Base-by-base conservation (phyloP, 2,329 filamentous ascomycete genomes). In the Acrodontium crateriforme region DNA sequence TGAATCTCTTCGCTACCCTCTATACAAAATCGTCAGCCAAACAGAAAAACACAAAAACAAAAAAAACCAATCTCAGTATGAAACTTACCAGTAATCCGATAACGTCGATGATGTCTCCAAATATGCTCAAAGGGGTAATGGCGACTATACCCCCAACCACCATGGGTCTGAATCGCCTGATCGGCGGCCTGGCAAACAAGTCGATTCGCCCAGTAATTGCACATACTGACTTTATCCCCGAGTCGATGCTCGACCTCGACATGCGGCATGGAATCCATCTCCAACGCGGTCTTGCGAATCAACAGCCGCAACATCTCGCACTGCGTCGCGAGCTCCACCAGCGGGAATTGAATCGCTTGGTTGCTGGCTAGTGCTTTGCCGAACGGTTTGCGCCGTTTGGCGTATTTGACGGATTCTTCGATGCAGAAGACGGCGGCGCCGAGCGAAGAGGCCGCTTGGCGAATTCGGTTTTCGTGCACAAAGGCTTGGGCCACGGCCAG, bases 1-100 rank as follows among this genome's bases (percentile, higher is more conserved):
- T 75, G 70, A 28, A 75, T 71, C 54, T 75, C 70, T 45, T 75
- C 71, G 30, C 67, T 69, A 0, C 70, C 71, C 45, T 75, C n/a
- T n/a, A n/a, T n/a, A n/a, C n/a, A n/a, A n/a, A n/a, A n/a, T n/a
- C n/a, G n/a, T n/a, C n/a, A n/a, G n/a, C n/a, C n/a, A n/a, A n/a
- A n/a, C n/a, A n/a, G n/a, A n/a, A n/a, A n/a, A n/a, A n/a, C n/a
- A n/a, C n/a, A n/a, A n/a, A n/a, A n/a, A n/a, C n/a, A n/a, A n/a
- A n/a, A n/a, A n/a, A n/a, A n/a, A n/a, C n/a, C n/a, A n/a, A n/a
- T n/a, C n/a, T n/a, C n/a, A n/a, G n/a, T n/a, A n/a, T n/a, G n/a
- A n/a, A n/a, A n/a, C n/a, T n/a, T n/a, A n/a, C n/a, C 71, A 0
- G 71, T 75, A 36, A 75, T 76, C 18, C 71, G 52, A 41, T 75